Base-by-base conservation (phyloP, 83 land plant species). In the Diphasiastrum complanatum region DNA sequence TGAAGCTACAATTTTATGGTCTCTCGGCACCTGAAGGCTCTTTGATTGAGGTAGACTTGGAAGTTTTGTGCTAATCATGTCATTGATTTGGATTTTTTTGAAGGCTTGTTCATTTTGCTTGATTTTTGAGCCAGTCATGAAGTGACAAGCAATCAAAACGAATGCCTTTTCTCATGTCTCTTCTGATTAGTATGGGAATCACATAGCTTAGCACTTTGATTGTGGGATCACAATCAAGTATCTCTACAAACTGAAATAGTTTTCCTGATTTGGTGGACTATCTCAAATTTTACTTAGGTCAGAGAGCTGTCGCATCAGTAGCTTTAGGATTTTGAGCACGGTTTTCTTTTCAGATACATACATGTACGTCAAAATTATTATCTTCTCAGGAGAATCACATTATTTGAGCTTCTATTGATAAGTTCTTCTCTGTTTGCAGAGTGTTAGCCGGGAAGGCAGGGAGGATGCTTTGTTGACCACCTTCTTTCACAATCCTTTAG, bases 11-110 rank as follows among this genome's bases (percentile, higher is more conserved):
- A 62, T 85, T 68, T 45, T 89, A 81, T 81, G 99, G 99, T 18
- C 78, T 89, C 34, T 85, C 96, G 45, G 73, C 96, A 33, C 99
- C 96, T 56, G 96, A 93, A 77, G 99, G 96, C 24, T 71, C 84
- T 22, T 74, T 93, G 63, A 82, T 83, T 8, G 69, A 88, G 99
- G 99, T 93, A 71, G 30, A 62, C 47, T 52, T 41, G 12, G 0
- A 41, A 1, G 61, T 38, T 14, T 51, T 63, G 24, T 28, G 5
- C 41, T 61, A 0, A 10, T 1, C 45, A 36, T 60, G 1, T 67
- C 37, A 57, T 41, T 38, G 35, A 1, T 24, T 1, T 18, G 64
- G 22, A 33, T 65, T 27, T 34, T 31, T 12, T 16, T 4, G 28
- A 40, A 53, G 4, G 50, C 11, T 65, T n/a, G n/a, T n/a, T n/a